Conservation (phyloP, 2,329 filamentous ascomycete genomes). For the Immersiporthe knoxdaviesiana region DNA sequence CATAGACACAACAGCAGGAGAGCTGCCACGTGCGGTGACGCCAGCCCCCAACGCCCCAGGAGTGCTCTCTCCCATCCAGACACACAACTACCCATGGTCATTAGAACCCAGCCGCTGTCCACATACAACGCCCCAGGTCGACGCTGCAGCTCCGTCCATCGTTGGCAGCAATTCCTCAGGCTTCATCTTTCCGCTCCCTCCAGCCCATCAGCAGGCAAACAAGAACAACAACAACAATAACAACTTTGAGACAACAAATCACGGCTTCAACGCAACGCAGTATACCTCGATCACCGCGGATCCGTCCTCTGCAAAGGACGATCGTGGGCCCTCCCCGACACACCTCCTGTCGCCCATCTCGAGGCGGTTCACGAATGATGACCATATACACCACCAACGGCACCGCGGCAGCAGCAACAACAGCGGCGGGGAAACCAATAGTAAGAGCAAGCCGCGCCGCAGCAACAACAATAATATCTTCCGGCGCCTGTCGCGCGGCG, state of each 20-base stretch:
- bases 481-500: slow-evolving; percentile 23
- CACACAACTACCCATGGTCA: slow-evolving; percentile 28
- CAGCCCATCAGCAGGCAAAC: background rate
- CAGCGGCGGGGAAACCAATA: background rate
- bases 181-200: background rate
- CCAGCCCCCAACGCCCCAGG: slow-evolving; percentile 19
- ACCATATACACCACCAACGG: slow-evolving; percentile 1
- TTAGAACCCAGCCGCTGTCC: slow-evolving; percentile 17
- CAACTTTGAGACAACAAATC: slow-evolving; percentile 19
- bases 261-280: slow-evolving; percentile 27
- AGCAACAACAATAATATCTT: slow-evolving; percentile 25
- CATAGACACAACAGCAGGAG: slow-evolving; percentile 26
- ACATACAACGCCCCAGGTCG: background rate
- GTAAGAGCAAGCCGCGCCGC: background rate
- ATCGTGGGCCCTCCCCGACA: slow-evolving; percentile 17
- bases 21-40: slow-evolving; percentile 23
- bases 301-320: slow-evolving; percentile 3
- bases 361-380: slow-evolving; percentile 9
- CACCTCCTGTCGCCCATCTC: slow-evolving; percentile 14
- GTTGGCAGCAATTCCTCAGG: slow-evolving; percentile 4
- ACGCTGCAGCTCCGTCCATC: slow-evolving; percentile 9
- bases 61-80: slow-evolving; percentile 20
- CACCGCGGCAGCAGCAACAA: background rate
- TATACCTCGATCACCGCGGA: slow-evolving; percentile 25
- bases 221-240: background rate